Evolutionary conservation across 768 basidiomycete species (phyloP).

Genomic region (Panaeolus cyanescens): DNA sequence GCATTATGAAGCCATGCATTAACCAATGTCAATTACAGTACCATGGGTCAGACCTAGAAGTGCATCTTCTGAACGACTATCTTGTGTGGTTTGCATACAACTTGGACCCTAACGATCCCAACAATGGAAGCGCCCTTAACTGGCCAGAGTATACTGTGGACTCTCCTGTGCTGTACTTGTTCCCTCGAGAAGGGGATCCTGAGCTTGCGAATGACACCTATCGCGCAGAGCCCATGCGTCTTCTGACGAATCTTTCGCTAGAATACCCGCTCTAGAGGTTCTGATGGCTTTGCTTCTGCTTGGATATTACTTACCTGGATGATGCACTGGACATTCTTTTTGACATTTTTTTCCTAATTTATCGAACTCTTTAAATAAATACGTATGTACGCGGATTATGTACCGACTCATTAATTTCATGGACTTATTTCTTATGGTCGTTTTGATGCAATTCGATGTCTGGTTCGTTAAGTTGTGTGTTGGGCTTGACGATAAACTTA

Average conservation of each 20-base stretch:
- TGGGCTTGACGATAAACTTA: too few species aligned
- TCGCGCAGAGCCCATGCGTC: constrained; percentile 26
- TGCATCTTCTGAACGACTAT: constrained; percentile 23
- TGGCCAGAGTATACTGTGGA: constrained; percentile 34
- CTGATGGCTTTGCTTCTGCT: too few species aligned
- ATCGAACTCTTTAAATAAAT: too few species aligned
- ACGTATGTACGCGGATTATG: too few species aligned
- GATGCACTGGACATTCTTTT: too few species aligned
- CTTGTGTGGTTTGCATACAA: constrained; percentile 20
- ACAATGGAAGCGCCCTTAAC: constrained; percentile 20
- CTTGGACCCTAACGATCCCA: constrained; percentile 54
- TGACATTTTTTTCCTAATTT: too few species aligned
- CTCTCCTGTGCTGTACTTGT: constrained; percentile 22
- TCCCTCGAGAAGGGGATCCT: constrained; percentile 15
- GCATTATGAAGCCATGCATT: neutral
- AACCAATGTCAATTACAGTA: constrained; percentile 9
- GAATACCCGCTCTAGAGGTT: constrained; percentile 19
- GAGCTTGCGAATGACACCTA: constrained; percentile 30
- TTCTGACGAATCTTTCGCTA: constrained; percentile 26
- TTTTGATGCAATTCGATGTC: too few species aligned
- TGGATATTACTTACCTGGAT: too few species aligned
- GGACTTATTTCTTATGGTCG: too few species aligned
- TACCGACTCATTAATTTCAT: too few species aligned
- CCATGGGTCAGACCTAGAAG: constrained; percentile 24
- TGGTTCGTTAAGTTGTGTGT: too few species aligned